Conservation (phyloP, 2,329 filamentous ascomycete species). For the Zymoseptoria tritici region DNA sequence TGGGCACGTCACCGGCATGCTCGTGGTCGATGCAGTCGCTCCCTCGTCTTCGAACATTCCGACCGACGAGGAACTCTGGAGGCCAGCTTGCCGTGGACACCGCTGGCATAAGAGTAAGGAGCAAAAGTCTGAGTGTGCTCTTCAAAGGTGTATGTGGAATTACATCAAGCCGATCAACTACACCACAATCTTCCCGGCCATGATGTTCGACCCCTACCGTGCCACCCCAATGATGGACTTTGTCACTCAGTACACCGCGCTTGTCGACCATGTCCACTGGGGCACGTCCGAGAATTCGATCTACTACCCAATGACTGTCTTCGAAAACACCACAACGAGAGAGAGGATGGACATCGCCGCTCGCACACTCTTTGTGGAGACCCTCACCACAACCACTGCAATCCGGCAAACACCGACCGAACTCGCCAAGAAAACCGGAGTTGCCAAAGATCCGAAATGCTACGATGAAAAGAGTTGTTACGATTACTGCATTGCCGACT, state of each 20-base stretch:
- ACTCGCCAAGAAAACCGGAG: neutral
- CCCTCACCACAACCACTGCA: neutral
- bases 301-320: neutral
- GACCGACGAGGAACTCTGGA: neutral
- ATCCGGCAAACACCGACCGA: neutral
- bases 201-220: conserved; percentile 3
- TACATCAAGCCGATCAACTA: conserved; percentile 9
- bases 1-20: neutral
- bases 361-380: neutral
- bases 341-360: neutral
- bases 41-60: neutral
- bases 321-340: neutral
- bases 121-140: conserved; percentile 4
- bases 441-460: neutral
- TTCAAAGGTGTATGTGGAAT: conserved; percentile 9
- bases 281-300: neutral
- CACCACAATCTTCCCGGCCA: conserved; percentile 8
- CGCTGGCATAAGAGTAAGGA: conserved; percentile 1
- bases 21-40: neutral
- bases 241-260: conserved; percentile 6
- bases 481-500: neutral
- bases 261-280: conserved; percentile 4
- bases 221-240: conserved; percentile 1
- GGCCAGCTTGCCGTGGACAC: neutral
- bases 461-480: neutral